Evolutionary conservation across 345 rosid genomes (phyloP).

Genomic region (Euphorbia tirucalli): DNA sequence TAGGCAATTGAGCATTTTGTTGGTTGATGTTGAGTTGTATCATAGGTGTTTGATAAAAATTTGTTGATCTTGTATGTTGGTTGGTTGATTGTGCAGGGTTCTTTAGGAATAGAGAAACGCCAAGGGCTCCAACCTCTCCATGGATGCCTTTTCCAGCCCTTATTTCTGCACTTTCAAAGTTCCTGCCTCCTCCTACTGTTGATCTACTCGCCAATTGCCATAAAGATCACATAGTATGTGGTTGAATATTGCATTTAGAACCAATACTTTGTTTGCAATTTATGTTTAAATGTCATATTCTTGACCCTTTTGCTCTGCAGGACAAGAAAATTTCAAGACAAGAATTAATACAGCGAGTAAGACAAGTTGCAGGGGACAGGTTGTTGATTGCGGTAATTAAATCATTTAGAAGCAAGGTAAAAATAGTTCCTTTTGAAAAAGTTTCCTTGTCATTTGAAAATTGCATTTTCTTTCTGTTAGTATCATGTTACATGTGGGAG

Average conservation of each 20-base stretch:
- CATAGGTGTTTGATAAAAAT: background rate
- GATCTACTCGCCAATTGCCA: conserved; percentile 47
- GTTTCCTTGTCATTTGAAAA: background rate
- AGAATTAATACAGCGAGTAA: conserved; percentile 53
- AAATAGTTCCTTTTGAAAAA: background rate
- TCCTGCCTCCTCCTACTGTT: conserved; percentile 42
- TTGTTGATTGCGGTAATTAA: conserved; percentile 64
- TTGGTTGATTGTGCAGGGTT: conserved; percentile 29
- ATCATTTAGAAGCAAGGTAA: conserved; percentile 50
- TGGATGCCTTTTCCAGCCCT: conserved; percentile 74
- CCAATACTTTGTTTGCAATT: background rate
- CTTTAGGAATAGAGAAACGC: conserved; percentile 20
- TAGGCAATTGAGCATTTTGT: conserved; percentile 16
- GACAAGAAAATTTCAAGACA: conserved; percentile 59
- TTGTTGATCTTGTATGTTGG: conserved; percentile 6
- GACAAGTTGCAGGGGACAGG: conserved; percentile 67
- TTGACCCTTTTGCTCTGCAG: conserved; percentile 34
- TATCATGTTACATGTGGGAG: too few species aligned
- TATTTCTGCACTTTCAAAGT: conserved; percentile 55
- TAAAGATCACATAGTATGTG: conserved; percentile 48
- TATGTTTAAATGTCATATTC: background rate
- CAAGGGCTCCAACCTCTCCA: conserved; percentile 54
- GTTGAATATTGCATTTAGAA: background rate
- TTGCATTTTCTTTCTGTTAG: background rate
- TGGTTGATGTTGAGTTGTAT: background rate